phyloP scores from a whole-genome alignment of 768 basidiomycete species.

The Coprinellus aureogranulatus region DNA sequence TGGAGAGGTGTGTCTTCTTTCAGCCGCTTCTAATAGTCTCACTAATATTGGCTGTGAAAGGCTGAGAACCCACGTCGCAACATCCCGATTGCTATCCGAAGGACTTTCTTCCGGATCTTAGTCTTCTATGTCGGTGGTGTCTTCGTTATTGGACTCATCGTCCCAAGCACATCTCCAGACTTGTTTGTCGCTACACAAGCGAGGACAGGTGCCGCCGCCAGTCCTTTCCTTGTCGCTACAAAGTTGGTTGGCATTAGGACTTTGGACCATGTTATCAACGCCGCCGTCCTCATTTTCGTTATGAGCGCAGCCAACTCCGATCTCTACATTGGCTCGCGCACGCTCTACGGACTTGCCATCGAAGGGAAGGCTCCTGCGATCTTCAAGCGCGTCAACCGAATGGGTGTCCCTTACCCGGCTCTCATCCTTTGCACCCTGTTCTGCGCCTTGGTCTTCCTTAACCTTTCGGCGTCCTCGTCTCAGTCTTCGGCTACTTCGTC shows the following conservation, averaged over 20 bases:
- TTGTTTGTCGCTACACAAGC: constrained; percentile 45
- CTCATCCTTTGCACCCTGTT: constrained; percentile 54
- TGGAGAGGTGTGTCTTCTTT: constrained; percentile 34
- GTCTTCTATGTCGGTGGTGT: constrained; percentile 69
- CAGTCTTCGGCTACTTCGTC: constrained; percentile 49
- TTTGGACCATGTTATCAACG: constrained; percentile 65
- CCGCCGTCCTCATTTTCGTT: constrained; percentile 62
- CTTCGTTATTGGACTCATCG: constrained; percentile 69
- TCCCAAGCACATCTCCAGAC: constrained; percentile 56
- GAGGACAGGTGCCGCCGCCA: constrained; percentile 55
- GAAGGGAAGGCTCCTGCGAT: constrained; percentile 50
- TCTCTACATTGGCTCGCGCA: constrained; percentile 52
- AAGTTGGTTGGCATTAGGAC: constrained; percentile 53
- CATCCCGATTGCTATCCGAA: constrained; percentile 66
- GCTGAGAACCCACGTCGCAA: constrained; percentile 72
- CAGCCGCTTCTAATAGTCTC: not conserved
- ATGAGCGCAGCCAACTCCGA: constrained; percentile 64
- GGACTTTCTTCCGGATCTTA: constrained; percentile 56
- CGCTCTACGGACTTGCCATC: constrained; percentile 46
- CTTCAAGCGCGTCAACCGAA: constrained; percentile 41
- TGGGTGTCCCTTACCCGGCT: constrained; percentile 51
- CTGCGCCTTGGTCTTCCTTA: constrained; percentile 58
- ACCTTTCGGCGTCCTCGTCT: constrained; percentile 47
- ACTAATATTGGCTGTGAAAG: constrained; percentile 25
- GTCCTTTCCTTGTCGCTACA: constrained; percentile 61